Evolutionary conservation across 495 filamentous ascomycete genomes (phyloP).

Genomic region (Rhypophila decipiens): DNA sequence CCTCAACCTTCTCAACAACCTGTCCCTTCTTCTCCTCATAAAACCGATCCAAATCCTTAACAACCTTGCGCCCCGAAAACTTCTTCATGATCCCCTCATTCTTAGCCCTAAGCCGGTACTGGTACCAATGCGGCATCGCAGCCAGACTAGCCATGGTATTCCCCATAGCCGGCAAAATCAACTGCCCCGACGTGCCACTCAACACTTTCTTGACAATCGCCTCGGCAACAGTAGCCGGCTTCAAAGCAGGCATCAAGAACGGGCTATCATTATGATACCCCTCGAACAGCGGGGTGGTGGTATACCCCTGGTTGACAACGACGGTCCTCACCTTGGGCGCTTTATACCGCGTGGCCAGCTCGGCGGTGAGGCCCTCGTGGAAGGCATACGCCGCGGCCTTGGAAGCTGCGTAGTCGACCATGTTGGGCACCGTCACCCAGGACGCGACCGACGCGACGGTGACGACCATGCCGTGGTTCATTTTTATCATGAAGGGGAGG

Average conservation of each 20-base stretch:
- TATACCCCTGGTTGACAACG: constrained; percentile 59
- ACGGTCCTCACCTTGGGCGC: constrained; percentile 60
- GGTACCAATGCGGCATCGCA: constrained; percentile 42
- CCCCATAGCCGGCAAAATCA: constrained; percentile 46
- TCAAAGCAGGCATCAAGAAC: constrained; percentile 50
- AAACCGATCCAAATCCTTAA: constrained; percentile 37
- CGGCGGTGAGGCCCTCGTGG: constrained; percentile 62
- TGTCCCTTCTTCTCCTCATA: constrained; percentile 29
- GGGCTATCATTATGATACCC: constrained; percentile 46
- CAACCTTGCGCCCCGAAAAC: constrained; percentile 42
- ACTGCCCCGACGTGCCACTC: constrained; percentile 49
- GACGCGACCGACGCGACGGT: constrained; percentile 62
- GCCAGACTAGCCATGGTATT: constrained; percentile 25
- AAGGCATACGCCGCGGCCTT: constrained; percentile 64
- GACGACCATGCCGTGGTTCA: constrained; percentile 68
- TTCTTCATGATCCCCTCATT: constrained; percentile 36
- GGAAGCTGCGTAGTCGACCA: constrained; percentile 61
- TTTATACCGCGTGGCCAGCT: constrained; percentile 54
- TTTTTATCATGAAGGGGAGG: constrained; percentile 55
- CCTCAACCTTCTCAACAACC: constrained; percentile 10
- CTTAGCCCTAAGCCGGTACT: constrained; percentile 27
- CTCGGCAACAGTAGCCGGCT: constrained; percentile 61
- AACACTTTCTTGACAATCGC: constrained; percentile 54
- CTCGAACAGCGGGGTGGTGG: constrained; percentile 54
- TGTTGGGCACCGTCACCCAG: constrained; percentile 53